phyloP scores from a whole-genome alignment of 2,329 filamentous ascomycete species.

The Tricladium varicosporioides region DNA sequence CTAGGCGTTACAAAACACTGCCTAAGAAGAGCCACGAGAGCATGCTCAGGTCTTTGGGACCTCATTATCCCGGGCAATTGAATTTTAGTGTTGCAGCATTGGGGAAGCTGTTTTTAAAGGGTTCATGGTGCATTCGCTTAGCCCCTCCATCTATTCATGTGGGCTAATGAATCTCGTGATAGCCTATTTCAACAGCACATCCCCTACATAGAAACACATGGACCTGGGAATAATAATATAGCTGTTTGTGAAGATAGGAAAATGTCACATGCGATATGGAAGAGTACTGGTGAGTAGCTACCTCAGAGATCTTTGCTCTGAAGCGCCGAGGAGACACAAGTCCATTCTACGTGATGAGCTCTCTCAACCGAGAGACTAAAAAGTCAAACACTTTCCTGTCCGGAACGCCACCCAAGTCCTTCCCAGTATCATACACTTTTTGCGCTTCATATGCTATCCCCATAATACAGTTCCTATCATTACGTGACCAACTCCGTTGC shows the following conservation, averaged over 20 bases:
- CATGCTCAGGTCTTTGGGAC: conserved; percentile 26
- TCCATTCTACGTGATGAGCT: conserved; percentile 28
- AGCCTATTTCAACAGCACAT: too few species aligned
- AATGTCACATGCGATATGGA: background rate
- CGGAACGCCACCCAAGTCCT: conserved; percentile 18
- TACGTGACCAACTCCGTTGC: conserved; percentile 27
- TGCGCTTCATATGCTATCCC: background rate
- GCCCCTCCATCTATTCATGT: background rate
- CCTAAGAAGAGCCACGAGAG: conserved; percentile 27
- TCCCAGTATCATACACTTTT: conserved; percentile 21
- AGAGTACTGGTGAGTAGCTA: conserved; percentile 11
- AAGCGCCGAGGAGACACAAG: conserved; percentile 21
- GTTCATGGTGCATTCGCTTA: background rate
- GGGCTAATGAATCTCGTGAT: too few species aligned
- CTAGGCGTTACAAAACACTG: conserved; percentile 25
- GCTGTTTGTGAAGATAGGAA: background rate
- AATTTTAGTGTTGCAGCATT: conserved; percentile 3
- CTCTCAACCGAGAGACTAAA: conserved; percentile 2
- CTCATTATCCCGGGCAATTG: conserved; percentile 23
- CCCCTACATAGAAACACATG: too few species aligned
- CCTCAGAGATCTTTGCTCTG: conserved; percentile 28
- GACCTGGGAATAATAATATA: too few species aligned
- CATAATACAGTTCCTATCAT: conserved; percentile 1
- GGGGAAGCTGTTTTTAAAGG: background rate
- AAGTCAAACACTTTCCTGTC: conserved; percentile 2